Evolutionary conservation across 2,329 filamentous ascomycete genomes (phyloP).

Genomic region (Aspergillus sp.): DNA sequence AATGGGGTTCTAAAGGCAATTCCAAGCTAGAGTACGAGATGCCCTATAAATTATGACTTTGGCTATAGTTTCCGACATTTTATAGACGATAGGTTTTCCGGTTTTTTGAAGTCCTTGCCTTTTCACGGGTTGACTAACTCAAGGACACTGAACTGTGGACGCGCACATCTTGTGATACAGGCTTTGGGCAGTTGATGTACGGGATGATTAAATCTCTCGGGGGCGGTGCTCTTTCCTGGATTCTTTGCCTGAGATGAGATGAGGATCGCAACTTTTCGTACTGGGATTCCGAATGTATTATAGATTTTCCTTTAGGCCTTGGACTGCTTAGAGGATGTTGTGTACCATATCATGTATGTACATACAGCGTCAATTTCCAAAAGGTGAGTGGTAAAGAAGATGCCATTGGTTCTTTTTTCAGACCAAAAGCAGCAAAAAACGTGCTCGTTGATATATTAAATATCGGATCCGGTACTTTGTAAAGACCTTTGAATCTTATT

Average conservation of each 20-base stretch:
- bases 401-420: too few species aligned
- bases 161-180: too few species aligned
- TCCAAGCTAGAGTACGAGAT: constrained; percentile 18
- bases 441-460: too few species aligned
- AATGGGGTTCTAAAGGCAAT: constrained; percentile 61
- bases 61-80: too few species aligned
- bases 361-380: background rate
- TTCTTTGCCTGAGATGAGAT: background rate
- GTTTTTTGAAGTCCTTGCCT: too few species aligned
- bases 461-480: background rate
- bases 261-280: constrained; percentile 11
- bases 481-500: background rate
- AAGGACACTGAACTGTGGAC: too few species aligned
- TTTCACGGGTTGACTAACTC: too few species aligned
- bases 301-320: constrained; percentile 3
- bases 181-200: too few species aligned
- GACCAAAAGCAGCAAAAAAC: too few species aligned
- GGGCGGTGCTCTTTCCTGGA: too few species aligned
- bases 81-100: too few species aligned
- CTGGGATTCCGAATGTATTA: constrained; percentile 13
- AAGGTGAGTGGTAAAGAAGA: background rate
- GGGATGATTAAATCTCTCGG: too few species aligned
- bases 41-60: background rate
- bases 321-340: background rate
- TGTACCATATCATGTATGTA: constrained; percentile 5